Base-by-base conservation (phyloP, 2,329 filamentous ascomycete species). In the Nothopassalora personata region DNA sequence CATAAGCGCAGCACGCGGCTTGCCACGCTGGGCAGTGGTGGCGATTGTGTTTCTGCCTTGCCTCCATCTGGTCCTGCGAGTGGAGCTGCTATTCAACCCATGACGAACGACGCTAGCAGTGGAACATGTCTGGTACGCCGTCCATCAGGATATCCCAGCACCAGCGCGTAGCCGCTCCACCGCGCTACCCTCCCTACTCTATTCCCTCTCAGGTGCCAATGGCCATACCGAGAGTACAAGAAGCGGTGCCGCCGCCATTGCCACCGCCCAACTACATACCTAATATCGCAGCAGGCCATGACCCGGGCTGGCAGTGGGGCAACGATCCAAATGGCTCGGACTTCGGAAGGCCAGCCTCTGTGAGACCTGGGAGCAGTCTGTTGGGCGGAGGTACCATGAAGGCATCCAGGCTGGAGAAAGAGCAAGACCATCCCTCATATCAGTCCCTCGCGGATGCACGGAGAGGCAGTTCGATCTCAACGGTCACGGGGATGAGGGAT, bases 271-370 rank as follows among this genome's bases (percentile, higher is more conserved):
- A 78, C 72, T 75, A 80, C 69, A 80, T 87, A 60, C 77, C 79
- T 64, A 81, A 84, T 50, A 66, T 70, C 74, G 84, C 64, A 75
- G 78, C 66, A 72, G 84, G 83, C 36, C 78, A 81, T 66, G 86
- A 88, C 72, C 78, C 81, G 57, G 84, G 81, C 60, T 87, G 84
- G 84, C 76, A 81, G 71, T 85, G 82, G 79, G 83, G 80, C 62
- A 86, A 87, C 72, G 77, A 77, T 53, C 76, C 76, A 49, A 77
- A 75, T 59, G 73, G 78, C 54, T 71, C 73, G 53, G 75, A 78
- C 64, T 79, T 81, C 70, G 77, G 77, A 56, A 74, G 76, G 54
- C 72, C 72, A 58, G 74, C 73, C 61, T 75, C 75, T 50, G 73
- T 81, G 53, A 81, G 77, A 67, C 74, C 76, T 56, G 78, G 77